Percentiles rank a stretch among this genome's conserved stretches.
Conservation (phyloP, 306 rosid species). For the Vigna angularis region DNA sequence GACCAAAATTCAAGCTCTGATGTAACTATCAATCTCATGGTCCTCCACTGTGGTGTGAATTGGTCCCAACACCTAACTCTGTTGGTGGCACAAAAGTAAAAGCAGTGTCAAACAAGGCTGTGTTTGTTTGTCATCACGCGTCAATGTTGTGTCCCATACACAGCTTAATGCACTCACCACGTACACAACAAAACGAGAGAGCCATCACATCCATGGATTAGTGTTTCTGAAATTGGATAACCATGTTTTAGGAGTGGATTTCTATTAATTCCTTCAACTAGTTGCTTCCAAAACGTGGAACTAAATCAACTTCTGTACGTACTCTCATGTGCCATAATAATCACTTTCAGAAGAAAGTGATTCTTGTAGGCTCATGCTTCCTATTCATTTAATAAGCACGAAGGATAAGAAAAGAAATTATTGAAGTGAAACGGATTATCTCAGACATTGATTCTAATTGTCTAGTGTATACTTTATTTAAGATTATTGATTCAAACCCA, state of each 20-base stretch:
- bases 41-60: background rate
- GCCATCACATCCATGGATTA: background rate
- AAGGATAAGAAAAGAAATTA: too few relatives aligned
- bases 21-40: slow-evolving; percentile 30
- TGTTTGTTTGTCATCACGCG: slow-evolving; percentile 25
- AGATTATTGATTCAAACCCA: too few relatives aligned
- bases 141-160: slow-evolving; percentile 6
- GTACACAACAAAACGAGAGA: background rate
- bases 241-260: slow-evolving; percentile 4
- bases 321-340: background rate
- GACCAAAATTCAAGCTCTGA: slow-evolving; percentile 29
- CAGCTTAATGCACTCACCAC: background rate
- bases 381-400: too few relatives aligned
- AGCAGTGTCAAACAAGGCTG: slow-evolving; percentile 53
- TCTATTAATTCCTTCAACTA: background rate
- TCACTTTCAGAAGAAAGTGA: too few relatives aligned
- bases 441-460: too few relatives aligned
- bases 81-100: background rate
- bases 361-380: too few relatives aligned
- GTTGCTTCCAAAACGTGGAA: background rate
- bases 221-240: slow-evolving; percentile 14
- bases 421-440: too few relatives aligned
- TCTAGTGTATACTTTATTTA: too few relatives aligned
- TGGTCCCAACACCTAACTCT: slow-evolving; percentile 36
- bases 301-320: background rate